Evolutionary conservation across 108 stramenopile species (phyloP).

Genomic region (Cyclotella kingstonii): DNA sequence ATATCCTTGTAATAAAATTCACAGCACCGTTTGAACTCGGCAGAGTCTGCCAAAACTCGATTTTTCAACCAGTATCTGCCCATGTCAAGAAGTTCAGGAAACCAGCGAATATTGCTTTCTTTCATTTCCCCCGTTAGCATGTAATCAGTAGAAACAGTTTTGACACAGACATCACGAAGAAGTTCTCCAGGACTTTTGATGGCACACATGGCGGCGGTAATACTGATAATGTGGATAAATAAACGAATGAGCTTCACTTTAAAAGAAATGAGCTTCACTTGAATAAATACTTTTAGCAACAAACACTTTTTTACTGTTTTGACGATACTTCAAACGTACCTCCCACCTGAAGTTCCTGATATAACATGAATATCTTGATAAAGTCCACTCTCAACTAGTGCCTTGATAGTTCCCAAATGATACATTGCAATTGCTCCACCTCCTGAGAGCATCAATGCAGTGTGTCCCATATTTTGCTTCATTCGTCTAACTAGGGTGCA

Average conservation of each 20-base stretch:
- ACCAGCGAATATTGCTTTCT: constrained; percentile 81
- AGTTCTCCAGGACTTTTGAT: constrained; percentile 77
- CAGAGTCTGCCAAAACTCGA: constrained; percentile 74
- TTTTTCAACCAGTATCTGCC: constrained; percentile 73
- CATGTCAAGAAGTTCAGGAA: constrained; percentile 79
- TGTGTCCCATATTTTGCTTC: constrained; percentile 87
- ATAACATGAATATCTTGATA: constrained; percentile 86
- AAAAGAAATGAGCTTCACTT: background rate
- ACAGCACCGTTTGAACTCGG: constrained; percentile 73
- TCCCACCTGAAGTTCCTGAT: constrained; percentile 88
- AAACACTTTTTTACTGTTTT: background rate
- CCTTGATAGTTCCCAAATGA: constrained; percentile 87
- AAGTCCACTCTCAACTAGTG: constrained; percentile 70
- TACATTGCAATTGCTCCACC: constrained; percentile 95
- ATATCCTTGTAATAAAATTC: constrained; percentile 84
- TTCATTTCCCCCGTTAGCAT: constrained; percentile 77
- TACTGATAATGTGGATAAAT: constrained; percentile 19
- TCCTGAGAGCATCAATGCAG: constrained; percentile 88
- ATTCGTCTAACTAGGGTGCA: constrained; percentile 70
- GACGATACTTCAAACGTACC: constrained; percentile 2
- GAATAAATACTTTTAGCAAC: too few species aligned
- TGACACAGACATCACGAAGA: constrained; percentile 71
- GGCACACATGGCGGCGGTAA: constrained; percentile 91
- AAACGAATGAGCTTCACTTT: background rate
- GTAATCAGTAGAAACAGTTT: constrained; percentile 83